Evolutionary conservation across 2,329 filamentous ascomycete genomes (phyloP), one percentile per base, ranked within the genome.

Genomic region (Fusarium sp.): DNA sequence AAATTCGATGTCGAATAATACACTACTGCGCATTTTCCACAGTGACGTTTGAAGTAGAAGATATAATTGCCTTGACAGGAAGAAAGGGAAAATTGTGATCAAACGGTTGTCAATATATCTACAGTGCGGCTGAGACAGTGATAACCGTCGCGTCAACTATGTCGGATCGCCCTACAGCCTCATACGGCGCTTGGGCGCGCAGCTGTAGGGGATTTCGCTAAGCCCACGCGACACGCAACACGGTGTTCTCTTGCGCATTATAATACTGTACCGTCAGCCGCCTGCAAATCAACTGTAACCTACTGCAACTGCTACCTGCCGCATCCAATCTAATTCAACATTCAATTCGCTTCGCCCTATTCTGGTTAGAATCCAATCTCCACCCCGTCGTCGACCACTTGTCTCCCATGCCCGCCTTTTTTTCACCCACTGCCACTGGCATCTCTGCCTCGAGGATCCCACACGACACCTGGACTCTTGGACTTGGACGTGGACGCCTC

Each of bases 391-490:
- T 38, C 40, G 47, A 52, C 58, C 58, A 63, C 41, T 12, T 43
- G 38, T 31, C 46, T 47, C 51, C 63, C 65, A 69, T 67, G 68
- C 67, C 67, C 61, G 61, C 61, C 58, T 64, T 69, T 67, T 69
- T 70, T 65, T 61, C 63, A 57, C 60, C 64, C 67, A 67, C 50
- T 65, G 62, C 58, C 68, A 71, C 71, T 66, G 70, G 70, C 70
- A 54, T 51, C 50, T 65, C 50, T 65, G 49, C 54, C 60, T 57
- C 46, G 47, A 48, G 50, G 50, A 69, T 69, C 63, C 64, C 63
- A 64, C 63, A 65, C 61, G 65, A 70, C 63, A 63, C 24, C 50
- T 50, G 41, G 45, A 60, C 49, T 54, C 38, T 44, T 61, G 44
- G 10, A 31, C 29, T 31, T 31, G 29, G 29, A 31, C 10, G 31